Evolutionary conservation across 306 rosid species (phyloP).

Genomic region (Biancaea sappan): DNA sequence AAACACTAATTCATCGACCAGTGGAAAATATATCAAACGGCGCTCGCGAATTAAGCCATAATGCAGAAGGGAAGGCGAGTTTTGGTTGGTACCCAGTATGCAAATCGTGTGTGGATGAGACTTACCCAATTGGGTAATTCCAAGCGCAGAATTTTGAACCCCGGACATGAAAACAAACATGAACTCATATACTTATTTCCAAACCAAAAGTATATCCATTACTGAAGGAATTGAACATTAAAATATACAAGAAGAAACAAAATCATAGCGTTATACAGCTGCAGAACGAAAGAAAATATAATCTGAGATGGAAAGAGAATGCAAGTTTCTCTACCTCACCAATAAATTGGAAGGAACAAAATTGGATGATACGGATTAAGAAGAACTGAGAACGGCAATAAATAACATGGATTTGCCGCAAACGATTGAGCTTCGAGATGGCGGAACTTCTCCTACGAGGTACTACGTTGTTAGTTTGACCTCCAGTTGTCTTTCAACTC

Average conservation of each 20-base stretch:
- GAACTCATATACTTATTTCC: not conserved
- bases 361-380: not conserved
- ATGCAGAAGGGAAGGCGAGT: not conserved
- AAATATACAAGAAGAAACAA: not conserved
- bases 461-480: too few relatives aligned
- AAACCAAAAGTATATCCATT: constrained; percentile 15
- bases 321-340: not conserved
- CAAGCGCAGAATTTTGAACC: constrained; percentile 12
- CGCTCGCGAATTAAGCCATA: constrained; percentile 19
- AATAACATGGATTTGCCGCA: too few relatives aligned
- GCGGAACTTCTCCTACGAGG: too few relatives aligned
- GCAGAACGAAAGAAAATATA: not conserved
- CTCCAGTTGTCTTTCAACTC: too few relatives aligned
- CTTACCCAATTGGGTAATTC: constrained; percentile 16
- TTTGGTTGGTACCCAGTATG: constrained; percentile 13
- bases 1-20: constrained; percentile 32
- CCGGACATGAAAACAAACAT: not conserved
- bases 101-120: not conserved
- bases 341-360: not conserved
- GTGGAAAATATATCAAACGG: not conserved
- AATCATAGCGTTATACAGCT: not conserved
- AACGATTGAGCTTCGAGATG: too few relatives aligned
- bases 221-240: not conserved
- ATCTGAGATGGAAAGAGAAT: not conserved
- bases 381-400: not conserved